Percentiles rank a stretch among this genome's conserved stretches.
phyloP scores from a whole-genome alignment of 768 basidiomycete genomes.

The Scleroderma bovista region DNA sequence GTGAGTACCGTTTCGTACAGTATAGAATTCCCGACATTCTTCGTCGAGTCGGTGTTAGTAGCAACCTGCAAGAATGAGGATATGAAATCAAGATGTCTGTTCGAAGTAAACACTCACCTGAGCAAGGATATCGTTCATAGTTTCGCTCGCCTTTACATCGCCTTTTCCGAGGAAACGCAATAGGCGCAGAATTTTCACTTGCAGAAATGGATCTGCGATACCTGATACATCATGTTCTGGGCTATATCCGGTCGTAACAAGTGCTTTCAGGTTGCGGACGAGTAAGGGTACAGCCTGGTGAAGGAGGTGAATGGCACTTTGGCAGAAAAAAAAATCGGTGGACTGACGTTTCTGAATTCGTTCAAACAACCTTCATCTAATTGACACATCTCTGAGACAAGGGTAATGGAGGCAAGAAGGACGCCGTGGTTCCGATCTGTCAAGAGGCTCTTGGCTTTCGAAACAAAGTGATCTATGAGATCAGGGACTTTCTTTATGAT shows the following conservation, averaged over 20 bases:
- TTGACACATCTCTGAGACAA: constrained; percentile 92
- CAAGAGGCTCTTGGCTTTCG: constrained; percentile 84
- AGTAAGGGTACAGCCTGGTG: constrained; percentile 83
- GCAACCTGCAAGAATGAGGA: constrained; percentile 62
- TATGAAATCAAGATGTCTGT: neutral
- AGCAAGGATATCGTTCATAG: constrained; percentile 97
- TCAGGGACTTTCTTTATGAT: constrained; percentile 97
- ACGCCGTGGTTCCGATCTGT: constrained; percentile 98
- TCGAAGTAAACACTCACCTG: constrained; percentile 47
- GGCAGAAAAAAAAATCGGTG: constrained; percentile 6
- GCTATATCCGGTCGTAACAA: constrained; percentile 94
- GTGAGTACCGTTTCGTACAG: constrained; percentile 96
- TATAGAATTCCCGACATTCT: constrained; percentile 98
- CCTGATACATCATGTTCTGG: constrained; percentile 99
- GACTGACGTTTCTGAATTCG: constrained; percentile 83
- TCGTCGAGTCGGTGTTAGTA: constrained; percentile 96
- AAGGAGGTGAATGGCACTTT: constrained; percentile 6
- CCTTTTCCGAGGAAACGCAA: constrained; percentile 84
- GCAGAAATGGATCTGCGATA: constrained; percentile 94
- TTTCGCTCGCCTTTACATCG: constrained; percentile 83
- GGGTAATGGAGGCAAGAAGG: constrained; percentile 86
- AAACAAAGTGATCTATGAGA: constrained; percentile 84
- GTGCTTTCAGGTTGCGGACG: constrained; percentile 89
- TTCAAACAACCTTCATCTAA: constrained; percentile 65
- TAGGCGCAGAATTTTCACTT: constrained; percentile 88